phyloP scores from a whole-genome alignment of 2,329 filamentous ascomycete species.

The Neoscytalidium dimidiatum region DNA sequence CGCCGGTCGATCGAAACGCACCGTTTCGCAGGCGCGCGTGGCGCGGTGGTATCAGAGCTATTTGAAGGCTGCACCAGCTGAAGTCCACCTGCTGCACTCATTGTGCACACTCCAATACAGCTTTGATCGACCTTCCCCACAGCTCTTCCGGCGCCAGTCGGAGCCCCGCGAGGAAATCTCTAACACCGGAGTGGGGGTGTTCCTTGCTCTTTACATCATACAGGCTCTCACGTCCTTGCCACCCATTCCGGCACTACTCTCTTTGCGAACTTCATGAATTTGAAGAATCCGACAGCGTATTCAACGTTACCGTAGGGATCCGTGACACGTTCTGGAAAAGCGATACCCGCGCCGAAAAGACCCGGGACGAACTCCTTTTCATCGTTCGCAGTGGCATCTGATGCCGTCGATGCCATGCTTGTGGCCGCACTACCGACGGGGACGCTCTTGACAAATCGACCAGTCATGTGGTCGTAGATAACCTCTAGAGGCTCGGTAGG shows the following conservation, averaged over 20 bases:
- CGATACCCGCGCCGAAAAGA: conserved; percentile 63
- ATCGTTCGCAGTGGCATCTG: conserved; percentile 8
- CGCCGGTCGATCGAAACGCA: background rate
- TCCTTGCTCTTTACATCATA: background rate
- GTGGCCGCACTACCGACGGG: conserved; percentile 38
- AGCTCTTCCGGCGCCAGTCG: background rate
- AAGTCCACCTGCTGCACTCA: background rate
- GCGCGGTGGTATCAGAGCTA: background rate
- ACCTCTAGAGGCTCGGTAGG: conserved; percentile 26
- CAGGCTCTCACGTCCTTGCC: background rate
- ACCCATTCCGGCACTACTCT: conserved; percentile 56
- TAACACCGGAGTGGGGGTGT: background rate
- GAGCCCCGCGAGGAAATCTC: background rate
- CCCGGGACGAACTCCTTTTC: conserved; percentile 47
- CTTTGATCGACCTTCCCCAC: background rate
- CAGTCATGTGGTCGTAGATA: conserved; percentile 39
- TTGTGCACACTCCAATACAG: no score
- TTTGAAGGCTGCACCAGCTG: background rate
- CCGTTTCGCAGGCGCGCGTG: background rate
- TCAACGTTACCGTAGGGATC: conserved; percentile 65
- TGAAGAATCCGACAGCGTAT: conserved; percentile 63
- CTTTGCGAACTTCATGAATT: conserved; percentile 66
- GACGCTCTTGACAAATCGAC: conserved; percentile 25
- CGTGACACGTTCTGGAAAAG: conserved; percentile 61
- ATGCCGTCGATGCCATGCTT: conserved; percentile 44